These are phyloP conservation scores for Candida lessepsii DNA, from an alignment of 805 yeast species.

Conservation along the genomic window DNA sequence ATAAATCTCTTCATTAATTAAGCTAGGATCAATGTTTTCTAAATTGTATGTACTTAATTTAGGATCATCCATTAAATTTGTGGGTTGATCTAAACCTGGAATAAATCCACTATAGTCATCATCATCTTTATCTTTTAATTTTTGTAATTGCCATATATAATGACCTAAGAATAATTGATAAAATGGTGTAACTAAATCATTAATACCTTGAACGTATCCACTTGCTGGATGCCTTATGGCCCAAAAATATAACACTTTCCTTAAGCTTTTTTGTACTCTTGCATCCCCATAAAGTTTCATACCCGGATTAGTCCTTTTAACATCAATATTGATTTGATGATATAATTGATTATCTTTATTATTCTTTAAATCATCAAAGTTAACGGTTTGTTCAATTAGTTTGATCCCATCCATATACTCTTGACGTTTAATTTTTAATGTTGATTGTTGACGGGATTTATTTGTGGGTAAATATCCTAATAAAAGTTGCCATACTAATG, in stretches of 20 bases:
- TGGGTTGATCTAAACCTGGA: slow-evolving; percentile 27
- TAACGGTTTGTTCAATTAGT: slow-evolving; percentile 49
- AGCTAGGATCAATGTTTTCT: slow-evolving; percentile 60
- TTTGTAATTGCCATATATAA: slow-evolving; percentile 50
- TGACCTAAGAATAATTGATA: slow-evolving; percentile 78
- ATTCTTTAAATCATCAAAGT: slow-evolving; percentile 39
- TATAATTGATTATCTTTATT: slow-evolving; percentile 52
- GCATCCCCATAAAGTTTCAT: slow-evolving; percentile 67
- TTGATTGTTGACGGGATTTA: slow-evolving; percentile 65
- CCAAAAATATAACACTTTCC: slow-evolving; percentile 86
- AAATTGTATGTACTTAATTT: slow-evolving; percentile 24
- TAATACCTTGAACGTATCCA: slow-evolving; percentile 97
- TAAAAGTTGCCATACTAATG: slow-evolving; percentile 84
- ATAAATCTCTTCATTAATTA: slow-evolving; percentile 57
- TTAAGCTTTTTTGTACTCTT: slow-evolving; percentile 74
- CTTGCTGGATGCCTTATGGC: slow-evolving; percentile 96
- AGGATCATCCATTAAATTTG: slow-evolving; percentile 17
- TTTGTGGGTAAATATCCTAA: slow-evolving; percentile 91
- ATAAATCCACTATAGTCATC: slow-evolving; percentile 27
- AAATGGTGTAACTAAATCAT: slow-evolving; percentile 91
- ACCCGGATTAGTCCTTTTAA: slow-evolving; percentile 90
- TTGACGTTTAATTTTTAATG: slow-evolving; percentile 74
- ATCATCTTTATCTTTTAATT: slow-evolving; percentile 18
- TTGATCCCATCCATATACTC: slow-evolving; percentile 78
- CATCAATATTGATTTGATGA: slow-evolving; percentile 95